Percentiles rank a stretch among this genome's conserved stretches.
Conservation (phyloP, 805 yeast species). For the Zygotorulaspora danielsina region DNA sequence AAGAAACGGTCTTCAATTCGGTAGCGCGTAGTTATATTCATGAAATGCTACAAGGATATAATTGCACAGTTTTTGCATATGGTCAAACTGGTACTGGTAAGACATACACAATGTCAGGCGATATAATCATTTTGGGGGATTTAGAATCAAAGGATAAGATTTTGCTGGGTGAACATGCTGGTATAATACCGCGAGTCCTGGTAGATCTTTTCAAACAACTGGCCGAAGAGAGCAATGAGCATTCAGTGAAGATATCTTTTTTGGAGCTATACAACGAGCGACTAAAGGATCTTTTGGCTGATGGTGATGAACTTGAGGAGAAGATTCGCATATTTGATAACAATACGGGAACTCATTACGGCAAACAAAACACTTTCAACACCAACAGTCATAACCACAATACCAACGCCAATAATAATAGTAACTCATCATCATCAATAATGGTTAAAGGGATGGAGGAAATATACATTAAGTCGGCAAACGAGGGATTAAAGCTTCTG, state of each 20-base stretch:
- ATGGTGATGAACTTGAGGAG: conserved; percentile 37
- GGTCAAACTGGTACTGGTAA: conserved; percentile 90
- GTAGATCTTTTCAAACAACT: conserved; percentile 51
- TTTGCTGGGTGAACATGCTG: conserved; percentile 45
- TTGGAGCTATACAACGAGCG: conserved; percentile 83
- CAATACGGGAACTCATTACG: conserved; percentile 10
- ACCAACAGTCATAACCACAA: conserved; percentile 2
- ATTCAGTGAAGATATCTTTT: conserved; percentile 65
- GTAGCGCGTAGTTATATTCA: conserved; percentile 53
- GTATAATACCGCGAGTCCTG: conserved; percentile 59
- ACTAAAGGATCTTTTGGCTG: conserved; percentile 56
- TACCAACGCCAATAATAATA: conserved; percentile 1
- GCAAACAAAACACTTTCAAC: neutral
- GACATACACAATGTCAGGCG: conserved; percentile 72
- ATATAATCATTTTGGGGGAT: conserved; percentile 43
- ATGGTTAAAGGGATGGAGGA: conserved; percentile 57
- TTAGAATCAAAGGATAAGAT: conserved; percentile 26
- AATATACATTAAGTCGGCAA: conserved; percentile 44
- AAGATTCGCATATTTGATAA: conserved; percentile 51
- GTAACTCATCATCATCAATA: conserved; percentile 34
- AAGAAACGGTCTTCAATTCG: conserved; percentile 57
- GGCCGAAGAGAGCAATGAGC: conserved; percentile 43
- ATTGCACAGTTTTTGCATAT: conserved; percentile 77
- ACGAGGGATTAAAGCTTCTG: conserved; percentile 49
- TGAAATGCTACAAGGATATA: conserved; percentile 69